A percentile compares a stretch with the other conserved stretches of the same genome.
Evolutionary conservation across 768 basidiomycete species (phyloP).

Genomic region (Termitomyces sp.): DNA sequence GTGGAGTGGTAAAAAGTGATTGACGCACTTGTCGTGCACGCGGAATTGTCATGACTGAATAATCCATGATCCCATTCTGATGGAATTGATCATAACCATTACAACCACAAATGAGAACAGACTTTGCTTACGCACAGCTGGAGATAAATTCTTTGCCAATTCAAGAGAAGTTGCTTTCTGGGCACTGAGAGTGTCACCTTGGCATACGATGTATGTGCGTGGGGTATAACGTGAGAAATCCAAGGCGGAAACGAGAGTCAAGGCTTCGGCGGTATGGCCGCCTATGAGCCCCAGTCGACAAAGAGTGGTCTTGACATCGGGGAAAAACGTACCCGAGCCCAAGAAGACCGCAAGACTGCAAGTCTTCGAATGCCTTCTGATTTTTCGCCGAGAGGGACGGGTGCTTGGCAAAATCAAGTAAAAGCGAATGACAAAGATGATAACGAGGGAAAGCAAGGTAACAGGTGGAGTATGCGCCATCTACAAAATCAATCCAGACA

Average conservation of each 20-base stretch:
- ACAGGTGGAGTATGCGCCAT: not conserved
- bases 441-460: not conserved
- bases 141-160: slow-evolving; percentile 13
- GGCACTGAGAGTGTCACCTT: slow-evolving; percentile 78
- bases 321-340: slow-evolving; percentile 70
- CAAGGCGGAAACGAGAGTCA: slow-evolving; percentile 67
- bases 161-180: slow-evolving; percentile 72
- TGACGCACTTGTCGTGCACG: slow-evolving; percentile 90
- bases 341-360: slow-evolving; percentile 78
- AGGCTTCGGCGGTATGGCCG: slow-evolving; percentile 89
- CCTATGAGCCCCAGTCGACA: slow-evolving; percentile 44
- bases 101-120: not conserved
- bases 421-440: slow-evolving; percentile 20
- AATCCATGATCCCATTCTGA: slow-evolving; percentile 21
- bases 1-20: slow-evolving; percentile 61
- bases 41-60: slow-evolving; percentile 66
- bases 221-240: slow-evolving; percentile 73
- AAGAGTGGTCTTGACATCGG: not conserved
- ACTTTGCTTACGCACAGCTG: not conserved
- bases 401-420: slow-evolving; percentile 25
- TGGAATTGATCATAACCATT: slow-evolving; percentile 3
- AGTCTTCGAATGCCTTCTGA: slow-evolving; percentile 13
- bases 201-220: slow-evolving; percentile 77
- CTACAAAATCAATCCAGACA: not conserved
- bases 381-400: not conserved